phyloP scores from a whole-genome alignment of 352 stramenopile genomes.

The Globisporangium perplexum region DNA sequence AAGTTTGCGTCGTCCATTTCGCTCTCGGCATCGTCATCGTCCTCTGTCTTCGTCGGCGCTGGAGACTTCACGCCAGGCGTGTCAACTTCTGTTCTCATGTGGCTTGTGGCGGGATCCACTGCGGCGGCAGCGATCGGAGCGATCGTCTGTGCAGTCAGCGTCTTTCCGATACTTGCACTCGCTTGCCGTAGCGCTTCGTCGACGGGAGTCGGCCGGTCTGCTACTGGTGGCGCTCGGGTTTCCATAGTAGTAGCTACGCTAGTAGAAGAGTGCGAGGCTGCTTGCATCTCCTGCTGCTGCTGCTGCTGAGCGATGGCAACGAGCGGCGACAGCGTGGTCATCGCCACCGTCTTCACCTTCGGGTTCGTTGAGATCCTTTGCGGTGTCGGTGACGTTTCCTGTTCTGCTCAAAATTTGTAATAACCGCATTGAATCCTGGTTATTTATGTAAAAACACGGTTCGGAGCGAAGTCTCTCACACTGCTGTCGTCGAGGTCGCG shows the following conservation, averaged over 20 bases:
- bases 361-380: too few relatives aligned
- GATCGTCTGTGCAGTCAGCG: neutral
- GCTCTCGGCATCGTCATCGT: slow-evolving; percentile 2
- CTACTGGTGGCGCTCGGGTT: neutral
- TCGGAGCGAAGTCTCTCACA: too few relatives aligned
- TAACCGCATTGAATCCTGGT: too few relatives aligned
- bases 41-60: neutral
- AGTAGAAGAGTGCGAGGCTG: neutral
- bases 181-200: too few relatives aligned
- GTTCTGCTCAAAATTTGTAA: too few relatives aligned
- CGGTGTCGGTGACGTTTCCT: too few relatives aligned
- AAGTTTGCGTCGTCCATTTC: slow-evolving; percentile 6
- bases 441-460: too few relatives aligned
- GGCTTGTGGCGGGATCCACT: neutral
- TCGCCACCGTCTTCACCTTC: neutral
- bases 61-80: neutral
- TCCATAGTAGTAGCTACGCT: neutral
- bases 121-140: neutral
- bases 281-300: neutral
- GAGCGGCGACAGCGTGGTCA: neutral
- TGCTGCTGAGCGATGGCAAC: neutral
- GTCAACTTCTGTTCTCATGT: neutral
- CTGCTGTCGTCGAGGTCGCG: too few relatives aligned
- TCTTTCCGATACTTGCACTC: too few relatives aligned
- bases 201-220: neutral